Conservation (phyloP, 2,329 filamentous ascomycete genomes). For the Iodosphaeria phyllophila region DNA sequence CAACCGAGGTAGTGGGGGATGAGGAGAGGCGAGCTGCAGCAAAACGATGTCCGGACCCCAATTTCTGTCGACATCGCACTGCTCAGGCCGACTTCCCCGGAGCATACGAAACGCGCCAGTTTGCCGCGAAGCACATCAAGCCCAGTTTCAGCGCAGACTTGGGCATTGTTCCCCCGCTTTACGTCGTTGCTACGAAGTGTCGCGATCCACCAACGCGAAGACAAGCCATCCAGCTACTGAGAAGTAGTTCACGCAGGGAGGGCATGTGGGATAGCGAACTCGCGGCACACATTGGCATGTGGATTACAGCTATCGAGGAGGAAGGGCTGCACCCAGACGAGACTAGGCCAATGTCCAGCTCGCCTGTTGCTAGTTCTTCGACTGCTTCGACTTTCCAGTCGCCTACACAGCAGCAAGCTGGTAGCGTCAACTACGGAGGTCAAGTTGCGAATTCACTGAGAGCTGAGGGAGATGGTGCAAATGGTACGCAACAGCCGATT, state of each 20-base stretch:
- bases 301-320: conserved; percentile 37
- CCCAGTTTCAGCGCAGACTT: conserved; percentile 45
- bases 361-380: conserved; percentile 10
- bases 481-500: conserved; percentile 18
- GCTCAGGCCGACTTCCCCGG: conserved; percentile 19
- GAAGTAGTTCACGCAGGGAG: conserved; percentile 40
- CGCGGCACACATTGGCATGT: conserved; percentile 32
- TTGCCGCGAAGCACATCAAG: conserved; percentile 31
- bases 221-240: conserved; percentile 41
- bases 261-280: conserved; percentile 52
- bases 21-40: conserved; percentile 32
- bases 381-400: conserved; percentile 11
- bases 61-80: conserved; percentile 22
- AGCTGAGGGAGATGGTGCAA: no score
- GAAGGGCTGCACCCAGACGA: conserved; percentile 15
- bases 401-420: conserved; percentile 7
- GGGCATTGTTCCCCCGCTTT: conserved; percentile 45
- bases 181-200: conserved; percentile 48
- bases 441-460: conserved; percentile 7
- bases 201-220: conserved; percentile 35
- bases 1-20: conserved; percentile 38
- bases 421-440: conserved; percentile 16
- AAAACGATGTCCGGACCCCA: conserved; percentile 23
- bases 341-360: no score
- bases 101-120: conserved; percentile 22